These are phyloP conservation scores for Ogataea nitratoaversa DNA, from an alignment of 805 yeast genomes.

Conservation along the genomic window DNA sequence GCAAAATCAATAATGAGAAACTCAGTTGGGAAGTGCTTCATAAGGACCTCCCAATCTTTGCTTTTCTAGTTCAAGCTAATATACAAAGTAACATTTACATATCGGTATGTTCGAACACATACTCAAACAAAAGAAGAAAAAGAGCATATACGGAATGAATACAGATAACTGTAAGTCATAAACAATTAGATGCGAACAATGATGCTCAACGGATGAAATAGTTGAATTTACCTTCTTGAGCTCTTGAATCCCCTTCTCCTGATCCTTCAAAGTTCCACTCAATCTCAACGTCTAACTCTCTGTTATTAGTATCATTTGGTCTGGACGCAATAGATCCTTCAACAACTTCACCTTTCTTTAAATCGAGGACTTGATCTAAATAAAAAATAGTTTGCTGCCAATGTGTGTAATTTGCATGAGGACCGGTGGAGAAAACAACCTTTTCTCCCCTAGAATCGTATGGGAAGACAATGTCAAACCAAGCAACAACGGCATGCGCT, in stretches of 20 bases:
- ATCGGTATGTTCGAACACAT: background rate
- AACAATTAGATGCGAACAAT: background rate
- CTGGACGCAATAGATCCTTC: conserved; percentile 67
- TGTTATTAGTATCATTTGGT: conserved; percentile 75
- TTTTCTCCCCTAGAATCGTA: conserved; percentile 46
- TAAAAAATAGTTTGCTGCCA: conserved; percentile 99
- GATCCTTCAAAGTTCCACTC: conserved; percentile 49
- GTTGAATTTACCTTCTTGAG: conserved; percentile 54
- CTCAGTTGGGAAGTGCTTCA: no score
- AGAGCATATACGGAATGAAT: background rate
- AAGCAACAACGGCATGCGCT: conserved; percentile 84
- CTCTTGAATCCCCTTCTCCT: conserved; percentile 38
- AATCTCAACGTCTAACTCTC: conserved; percentile 84
- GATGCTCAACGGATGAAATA: conserved; percentile 62
- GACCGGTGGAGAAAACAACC: conserved; percentile 87
- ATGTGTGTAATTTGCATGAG: conserved; percentile 90
- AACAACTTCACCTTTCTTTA: conserved; percentile 71
- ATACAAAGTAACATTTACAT: background rate
- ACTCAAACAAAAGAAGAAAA: background rate
- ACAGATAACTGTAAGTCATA: background rate
- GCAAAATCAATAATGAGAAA: background rate
- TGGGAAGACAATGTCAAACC: conserved; percentile 95
- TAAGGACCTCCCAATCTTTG: background rate
- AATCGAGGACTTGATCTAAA: conserved; percentile 71
- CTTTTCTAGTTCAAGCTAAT: background rate